Percentiles rank a stretch among this genome's conserved stretches.
Conservation (phyloP, 2,329 filamentous ascomycete genomes). For the Xylaria sp. region DNA sequence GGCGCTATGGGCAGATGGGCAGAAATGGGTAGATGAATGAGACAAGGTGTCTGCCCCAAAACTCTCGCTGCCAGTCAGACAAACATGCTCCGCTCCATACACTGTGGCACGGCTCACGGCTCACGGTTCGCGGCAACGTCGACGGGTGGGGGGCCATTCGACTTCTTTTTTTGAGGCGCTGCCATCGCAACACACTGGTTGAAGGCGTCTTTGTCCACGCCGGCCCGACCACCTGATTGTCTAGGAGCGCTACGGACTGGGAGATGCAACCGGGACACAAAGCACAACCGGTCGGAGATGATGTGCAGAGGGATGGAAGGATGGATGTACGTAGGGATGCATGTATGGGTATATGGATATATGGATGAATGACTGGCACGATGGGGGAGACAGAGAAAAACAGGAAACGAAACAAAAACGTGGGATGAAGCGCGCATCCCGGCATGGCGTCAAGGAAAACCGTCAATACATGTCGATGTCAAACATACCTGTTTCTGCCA, state of each 20-base stretch:
- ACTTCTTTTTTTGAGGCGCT: slow-evolving; percentile 15
- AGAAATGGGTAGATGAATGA: slow-evolving; percentile 31
- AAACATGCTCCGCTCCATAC: slow-evolving; percentile 34
- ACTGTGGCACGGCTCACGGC: slow-evolving; percentile 34
- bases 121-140: slow-evolving; percentile 24
- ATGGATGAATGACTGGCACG: not conserved
- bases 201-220: slow-evolving; percentile 24
- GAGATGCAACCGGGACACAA: slow-evolving; percentile 17
- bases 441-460: not conserved
- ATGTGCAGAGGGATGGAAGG: not conserved
- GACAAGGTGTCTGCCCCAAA: slow-evolving; percentile 32
- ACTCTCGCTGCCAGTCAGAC: slow-evolving; percentile 27
- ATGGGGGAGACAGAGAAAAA: slow-evolving; percentile 3
- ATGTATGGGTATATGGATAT: not conserved
- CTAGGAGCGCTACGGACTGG: slow-evolving; percentile 1
- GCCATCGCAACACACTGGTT: slow-evolving; percentile 10
- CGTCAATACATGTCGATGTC: not conserved
- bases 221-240: slow-evolving; percentile 9
- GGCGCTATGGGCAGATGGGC: slow-evolving; percentile 29
- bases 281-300: not conserved
- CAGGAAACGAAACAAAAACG: slow-evolving; percentile 25
- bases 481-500: slow-evolving; percentile 50
- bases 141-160: slow-evolving; percentile 21
- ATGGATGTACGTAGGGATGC: not conserved
- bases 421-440: slow-evolving; percentile 7